Percentiles rank a stretch among this genome's conserved stretches.
phyloP scores from a whole-genome alignment of 257 asterid species.

The Primulina tabacum region DNA sequence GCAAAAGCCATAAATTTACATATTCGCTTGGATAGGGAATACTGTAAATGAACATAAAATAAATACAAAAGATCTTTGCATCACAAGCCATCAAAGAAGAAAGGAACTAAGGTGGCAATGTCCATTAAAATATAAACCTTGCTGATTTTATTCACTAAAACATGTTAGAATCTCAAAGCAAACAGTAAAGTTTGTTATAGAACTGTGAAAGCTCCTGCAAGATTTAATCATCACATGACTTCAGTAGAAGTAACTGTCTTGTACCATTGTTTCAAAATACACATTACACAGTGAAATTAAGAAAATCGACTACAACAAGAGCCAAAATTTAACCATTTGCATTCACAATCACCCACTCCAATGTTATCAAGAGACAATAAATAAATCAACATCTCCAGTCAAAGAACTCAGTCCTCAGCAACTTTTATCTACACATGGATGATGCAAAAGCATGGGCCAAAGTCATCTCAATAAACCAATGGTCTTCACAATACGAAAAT shows the following conservation, averaged over 20 bases:
- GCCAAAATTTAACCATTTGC: not conserved
- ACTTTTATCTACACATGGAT: not conserved
- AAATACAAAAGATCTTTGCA: not conserved
- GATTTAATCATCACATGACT: not conserved
- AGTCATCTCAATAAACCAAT: not conserved
- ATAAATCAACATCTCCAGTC: not conserved
- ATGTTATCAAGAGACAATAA: not conserved
- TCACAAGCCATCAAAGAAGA: not conserved
- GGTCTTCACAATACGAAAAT: not conserved
- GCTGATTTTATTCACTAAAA: not conserved
- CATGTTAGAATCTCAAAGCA: not conserved
- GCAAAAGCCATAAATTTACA: not conserved
- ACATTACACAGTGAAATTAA: not conserved
- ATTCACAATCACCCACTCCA: not conserved
- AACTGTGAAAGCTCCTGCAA: not conserved
- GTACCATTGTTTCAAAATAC: not conserved
- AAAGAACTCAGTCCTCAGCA: not conserved
- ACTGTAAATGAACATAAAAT: not conserved
- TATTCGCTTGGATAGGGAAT: not conserved
- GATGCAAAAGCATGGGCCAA: not conserved
- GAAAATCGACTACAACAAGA: not conserved
- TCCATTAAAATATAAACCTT: not conserved
- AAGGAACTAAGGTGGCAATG: not conserved
- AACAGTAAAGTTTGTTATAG: not conserved
- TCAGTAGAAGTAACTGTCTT: not conserved